Evolutionary conservation across 2,329 filamentous ascomycete genomes (phyloP).

Genomic region (Tolypocladium tropicale): DNA sequence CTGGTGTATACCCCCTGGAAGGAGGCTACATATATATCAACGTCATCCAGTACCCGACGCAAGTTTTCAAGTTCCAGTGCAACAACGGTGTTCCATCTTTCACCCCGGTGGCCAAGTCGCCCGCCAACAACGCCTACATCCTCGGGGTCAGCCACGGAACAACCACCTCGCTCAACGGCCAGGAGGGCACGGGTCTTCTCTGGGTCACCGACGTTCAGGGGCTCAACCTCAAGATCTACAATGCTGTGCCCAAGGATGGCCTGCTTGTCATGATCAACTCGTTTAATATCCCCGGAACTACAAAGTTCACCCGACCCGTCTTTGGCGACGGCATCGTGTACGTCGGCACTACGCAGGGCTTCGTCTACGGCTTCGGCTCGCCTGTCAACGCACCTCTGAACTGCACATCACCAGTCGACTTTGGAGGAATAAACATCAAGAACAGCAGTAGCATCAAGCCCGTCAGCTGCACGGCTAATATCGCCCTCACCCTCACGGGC

Average conservation of each 20-base stretch:
- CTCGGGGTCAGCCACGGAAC: slow-evolving; percentile 48
- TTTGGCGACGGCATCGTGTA: slow-evolving; percentile 48
- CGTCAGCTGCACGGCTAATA: slow-evolving; percentile 38
- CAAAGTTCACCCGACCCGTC: slow-evolving; percentile 47
- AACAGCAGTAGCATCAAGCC: slow-evolving; percentile 13
- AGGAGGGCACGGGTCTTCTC: slow-evolving; percentile 43
- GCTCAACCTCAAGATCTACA: slow-evolving; percentile 39
- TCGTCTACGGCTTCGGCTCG: slow-evolving; percentile 44
- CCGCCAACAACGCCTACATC: slow-evolving; percentile 37
- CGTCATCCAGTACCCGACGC: slow-evolving; percentile 41
- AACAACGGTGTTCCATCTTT: slow-evolving; percentile 40
- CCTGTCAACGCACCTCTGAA: slow-evolving; percentile 43
- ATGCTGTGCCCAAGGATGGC: slow-evolving; percentile 37
- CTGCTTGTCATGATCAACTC: slow-evolving; percentile 35
- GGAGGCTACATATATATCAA: slow-evolving; percentile 40
- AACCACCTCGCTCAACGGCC: slow-evolving; percentile 41
- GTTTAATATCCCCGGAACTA: slow-evolving; percentile 39
- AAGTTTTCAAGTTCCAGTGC: slow-evolving; percentile 49
- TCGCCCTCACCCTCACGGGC: slow-evolving; percentile 29
- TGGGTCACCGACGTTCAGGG: slow-evolving; percentile 48
- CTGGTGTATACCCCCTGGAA: slow-evolving; percentile 36
- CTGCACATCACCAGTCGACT: slow-evolving; percentile 38
- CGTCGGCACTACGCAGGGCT: slow-evolving; percentile 39
- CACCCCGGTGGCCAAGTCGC: slow-evolving; percentile 39
- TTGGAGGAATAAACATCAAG: slow-evolving; percentile 33